A percentile compares a stretch with the other conserved stretches of the same genome.
phyloP scores from a whole-genome alignment of 73 alveolate species.

The Paraurostyla sp. region DNA sequence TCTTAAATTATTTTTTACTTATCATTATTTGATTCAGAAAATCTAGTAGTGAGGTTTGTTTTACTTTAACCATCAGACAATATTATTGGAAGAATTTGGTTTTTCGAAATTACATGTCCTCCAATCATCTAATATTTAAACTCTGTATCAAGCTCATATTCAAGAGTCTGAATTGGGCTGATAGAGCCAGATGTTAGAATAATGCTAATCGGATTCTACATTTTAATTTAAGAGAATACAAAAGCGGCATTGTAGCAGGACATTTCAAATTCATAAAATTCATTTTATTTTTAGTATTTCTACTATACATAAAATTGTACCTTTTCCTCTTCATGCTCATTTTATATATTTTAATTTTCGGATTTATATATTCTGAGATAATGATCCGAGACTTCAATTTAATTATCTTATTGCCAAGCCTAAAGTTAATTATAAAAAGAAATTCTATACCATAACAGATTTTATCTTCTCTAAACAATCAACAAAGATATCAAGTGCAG shows the following conservation, averaged over 20 bases:
- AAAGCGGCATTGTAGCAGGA: constrained; percentile 4
- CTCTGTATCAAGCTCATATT: constrained; percentile 65
- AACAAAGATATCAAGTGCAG: neutral
- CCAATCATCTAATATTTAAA: constrained; percentile 51
- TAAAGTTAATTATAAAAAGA: neutral
- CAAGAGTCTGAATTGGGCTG: constrained; percentile 74
- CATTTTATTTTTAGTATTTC: constrained; percentile 52
- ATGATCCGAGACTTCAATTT: neutral
- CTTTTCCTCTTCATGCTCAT: no score
- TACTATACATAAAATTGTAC: no score
- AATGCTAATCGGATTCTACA: neutral
- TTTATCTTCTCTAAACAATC: neutral
- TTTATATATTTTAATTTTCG: no score
- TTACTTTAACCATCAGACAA: constrained; percentile 54
- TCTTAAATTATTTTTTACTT: neutral
- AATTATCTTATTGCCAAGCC: neutral
- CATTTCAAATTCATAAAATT: neutral
- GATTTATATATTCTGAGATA: constrained; percentile 73
- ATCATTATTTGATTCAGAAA: constrained; percentile 54
- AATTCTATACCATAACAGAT: neutral
- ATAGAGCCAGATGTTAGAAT: constrained; percentile 86
- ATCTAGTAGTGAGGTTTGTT: constrained; percentile 19
- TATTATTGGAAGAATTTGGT: constrained; percentile 24
- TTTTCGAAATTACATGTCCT: constrained; percentile 72
- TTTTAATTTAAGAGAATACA: neutral